Evolutionary conservation across 768 basidiomycete genomes (phyloP).

Genomic region (Lactifluus rugatus): DNA sequence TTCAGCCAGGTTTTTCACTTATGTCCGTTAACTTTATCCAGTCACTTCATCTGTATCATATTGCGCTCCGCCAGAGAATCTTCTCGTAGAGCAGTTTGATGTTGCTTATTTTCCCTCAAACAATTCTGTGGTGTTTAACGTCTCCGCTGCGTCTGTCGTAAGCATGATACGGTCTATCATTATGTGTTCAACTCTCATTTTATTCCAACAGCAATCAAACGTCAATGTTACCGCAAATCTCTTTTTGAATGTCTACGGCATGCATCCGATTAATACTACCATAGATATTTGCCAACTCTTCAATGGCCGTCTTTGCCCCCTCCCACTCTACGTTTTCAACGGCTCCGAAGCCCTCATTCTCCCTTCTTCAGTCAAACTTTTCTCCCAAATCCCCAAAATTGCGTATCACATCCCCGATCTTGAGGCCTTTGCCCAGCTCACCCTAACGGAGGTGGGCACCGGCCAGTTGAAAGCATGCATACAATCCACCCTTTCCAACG

Average conservation of each 20-base stretch:
- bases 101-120: conserved; percentile 61
- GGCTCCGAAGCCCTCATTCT: conserved; percentile 63
- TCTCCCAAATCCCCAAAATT: conserved; percentile 57
- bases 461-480: conserved; percentile 78
- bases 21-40: conserved; percentile 25
- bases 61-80: conserved; percentile 67
- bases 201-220: conserved; percentile 45
- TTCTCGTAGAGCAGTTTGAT: conserved; percentile 73
- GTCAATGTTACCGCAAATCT: conserved; percentile 78
- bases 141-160: conserved; percentile 81
- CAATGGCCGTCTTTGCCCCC: conserved; percentile 71
- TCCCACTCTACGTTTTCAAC: conserved; percentile 79
- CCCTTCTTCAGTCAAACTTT: conserved; percentile 48
- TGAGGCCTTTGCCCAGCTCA: conserved; percentile 79
- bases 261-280: conserved; percentile 73
- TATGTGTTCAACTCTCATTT: conserved; percentile 16
- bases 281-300: conserved; percentile 77
- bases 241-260: conserved; percentile 81
- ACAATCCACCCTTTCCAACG: conserved; percentile 87
- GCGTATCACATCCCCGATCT: conserved; percentile 86
- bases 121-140: conserved; percentile 70
- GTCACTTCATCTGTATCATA: conserved; percentile 86
- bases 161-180: conserved; percentile 27
- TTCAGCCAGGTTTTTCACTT: not conserved
- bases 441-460: conserved; percentile 57